phyloP scores from a whole-genome alignment of 2,329 filamentous ascomycete genomes.

The Cladobotryum mycophilum region DNA sequence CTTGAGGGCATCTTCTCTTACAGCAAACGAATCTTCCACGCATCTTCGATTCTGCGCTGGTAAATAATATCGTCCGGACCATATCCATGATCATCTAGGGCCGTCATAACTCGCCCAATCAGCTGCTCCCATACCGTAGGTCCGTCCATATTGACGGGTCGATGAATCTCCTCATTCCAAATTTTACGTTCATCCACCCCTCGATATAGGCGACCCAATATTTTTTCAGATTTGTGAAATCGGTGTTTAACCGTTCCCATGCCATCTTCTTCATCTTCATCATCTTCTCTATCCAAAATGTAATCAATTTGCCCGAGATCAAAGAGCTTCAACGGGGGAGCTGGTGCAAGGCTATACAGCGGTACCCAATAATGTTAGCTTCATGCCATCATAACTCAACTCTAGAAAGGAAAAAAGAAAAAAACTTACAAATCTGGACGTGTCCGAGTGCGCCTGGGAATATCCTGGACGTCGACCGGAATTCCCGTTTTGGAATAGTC shows the following conservation, averaged over 20 bases:
- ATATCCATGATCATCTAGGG: conserved; percentile 12
- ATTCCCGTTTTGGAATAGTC: conserved; percentile 74
- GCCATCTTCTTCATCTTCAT: conserved; percentile 35
- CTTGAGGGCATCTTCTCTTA: conserved; percentile 23
- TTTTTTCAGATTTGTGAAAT: conserved; percentile 63
- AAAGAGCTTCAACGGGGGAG: conserved; percentile 38
- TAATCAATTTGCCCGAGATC: conserved; percentile 38
- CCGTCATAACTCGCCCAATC: conserved; percentile 18
- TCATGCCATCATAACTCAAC: no score
- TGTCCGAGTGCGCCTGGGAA: conserved; percentile 34
- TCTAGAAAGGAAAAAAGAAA: not conserved
- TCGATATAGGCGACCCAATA: conserved; percentile 65
- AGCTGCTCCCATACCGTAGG: conserved; percentile 40
- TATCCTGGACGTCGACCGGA: conserved; percentile 39
- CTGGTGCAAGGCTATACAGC: conserved; percentile 40
- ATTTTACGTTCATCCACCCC: conserved; percentile 66
- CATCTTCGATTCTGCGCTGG: conserved; percentile 29
- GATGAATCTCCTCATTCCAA: conserved; percentile 45
- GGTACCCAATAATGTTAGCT: no score
- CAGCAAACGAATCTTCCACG: conserved; percentile 39
- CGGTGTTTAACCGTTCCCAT: conserved; percentile 37
- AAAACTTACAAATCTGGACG: conserved; percentile 50
- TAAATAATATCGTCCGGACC: conserved; percentile 25
- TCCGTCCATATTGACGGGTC: conserved; percentile 19
- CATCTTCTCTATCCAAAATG: conserved; percentile 23